Evolutionary conservation across 352 stramenopile genomes (phyloP).

Genomic region (Phytophthora citricola): DNA sequence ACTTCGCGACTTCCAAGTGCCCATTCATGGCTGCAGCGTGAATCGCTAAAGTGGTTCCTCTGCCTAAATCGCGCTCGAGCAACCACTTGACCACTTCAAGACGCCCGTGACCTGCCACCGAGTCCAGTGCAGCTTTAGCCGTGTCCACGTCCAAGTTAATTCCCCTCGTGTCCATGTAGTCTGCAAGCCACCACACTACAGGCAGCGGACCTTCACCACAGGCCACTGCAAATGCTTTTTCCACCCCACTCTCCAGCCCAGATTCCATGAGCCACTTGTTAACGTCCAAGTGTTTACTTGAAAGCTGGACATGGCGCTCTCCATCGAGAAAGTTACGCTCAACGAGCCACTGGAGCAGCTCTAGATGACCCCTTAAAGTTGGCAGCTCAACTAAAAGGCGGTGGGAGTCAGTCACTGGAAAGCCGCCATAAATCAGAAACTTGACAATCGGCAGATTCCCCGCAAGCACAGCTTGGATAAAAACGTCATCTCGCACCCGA

Average conservation of each 20-base stretch:
- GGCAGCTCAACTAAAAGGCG: not conserved
- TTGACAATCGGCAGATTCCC: slow-evolving; percentile 5
- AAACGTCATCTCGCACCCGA: not conserved
- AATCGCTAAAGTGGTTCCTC: not conserved
- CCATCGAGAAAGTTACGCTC: not conserved
- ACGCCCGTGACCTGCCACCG: not conserved
- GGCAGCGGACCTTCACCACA: slow-evolving; percentile 2
- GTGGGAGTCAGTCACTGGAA: not conserved
- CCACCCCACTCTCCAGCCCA: not conserved
- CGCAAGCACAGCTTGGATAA: not conserved
- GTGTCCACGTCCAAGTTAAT: not conserved
- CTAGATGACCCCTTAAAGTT: not conserved
- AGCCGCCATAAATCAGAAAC: not conserved
- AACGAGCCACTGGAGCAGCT: slow-evolving; percentile 8
- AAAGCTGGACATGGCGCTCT: not conserved
- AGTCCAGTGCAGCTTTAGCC: not conserved
- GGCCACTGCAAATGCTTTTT: not conserved
- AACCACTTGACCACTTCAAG: not conserved
- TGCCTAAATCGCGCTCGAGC: not conserved
- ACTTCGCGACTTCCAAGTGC: slow-evolving; percentile 6
- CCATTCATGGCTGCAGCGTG: not conserved
- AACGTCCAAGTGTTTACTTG: slow-evolving; percentile 9
- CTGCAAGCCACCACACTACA: slow-evolving; percentile 15
- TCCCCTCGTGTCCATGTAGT: not conserved
- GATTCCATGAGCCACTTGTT: slow-evolving; percentile 10